A percentile compares a stretch with the other conserved stretches of the same genome.
phyloP scores from a whole-genome alignment of 2,329 filamentous ascomycete species.

The Diaporthe vexans region DNA sequence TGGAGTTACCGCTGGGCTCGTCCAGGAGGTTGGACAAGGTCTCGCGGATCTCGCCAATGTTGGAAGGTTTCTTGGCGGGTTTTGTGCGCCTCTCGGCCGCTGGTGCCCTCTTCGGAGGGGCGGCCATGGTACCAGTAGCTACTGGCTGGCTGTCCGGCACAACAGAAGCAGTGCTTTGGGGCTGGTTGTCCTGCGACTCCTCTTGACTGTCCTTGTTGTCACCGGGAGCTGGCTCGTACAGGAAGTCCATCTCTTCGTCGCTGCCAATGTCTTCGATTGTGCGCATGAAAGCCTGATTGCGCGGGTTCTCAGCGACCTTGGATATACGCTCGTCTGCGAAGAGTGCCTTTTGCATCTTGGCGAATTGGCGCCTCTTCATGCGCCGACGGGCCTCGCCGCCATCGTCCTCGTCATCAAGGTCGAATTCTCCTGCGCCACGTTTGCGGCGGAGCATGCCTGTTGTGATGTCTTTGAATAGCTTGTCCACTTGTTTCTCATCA shows the following conservation, averaged over 20 bases:
- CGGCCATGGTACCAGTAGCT: slow-evolving; percentile 49
- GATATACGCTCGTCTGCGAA: slow-evolving; percentile 90
- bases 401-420: slow-evolving; percentile 92
- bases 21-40: slow-evolving; percentile 88
- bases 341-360: slow-evolving; percentile 90
- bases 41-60: slow-evolving; percentile 84
- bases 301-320: slow-evolving; percentile 90
- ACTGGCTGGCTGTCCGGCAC: slow-evolving; percentile 69
- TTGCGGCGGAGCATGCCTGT: slow-evolving; percentile 89
- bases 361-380: slow-evolving; percentile 89
- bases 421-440: slow-evolving; percentile 80
- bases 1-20: slow-evolving; percentile 67
- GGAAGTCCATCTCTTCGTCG: slow-evolving; percentile 83
- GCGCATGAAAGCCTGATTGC: slow-evolving; percentile 89
- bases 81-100: slow-evolving; percentile 74
- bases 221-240: slow-evolving; percentile 60
- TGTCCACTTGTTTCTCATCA: slow-evolving; percentile 90
- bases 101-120: slow-evolving; percentile 64
- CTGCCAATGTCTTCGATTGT: slow-evolving; percentile 87
- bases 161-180: slow-evolving; percentile 48
- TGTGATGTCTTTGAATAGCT: slow-evolving; percentile 93
- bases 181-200: slow-evolving; percentile 51
- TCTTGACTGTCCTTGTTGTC: slow-evolving; percentile 54
- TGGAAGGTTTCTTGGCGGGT: slow-evolving; percentile 76
- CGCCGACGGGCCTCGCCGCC: slow-evolving; percentile 82